phyloP scores from a whole-genome alignment of 768 basidiomycete species.

The Tylopilus sp. region DNA sequence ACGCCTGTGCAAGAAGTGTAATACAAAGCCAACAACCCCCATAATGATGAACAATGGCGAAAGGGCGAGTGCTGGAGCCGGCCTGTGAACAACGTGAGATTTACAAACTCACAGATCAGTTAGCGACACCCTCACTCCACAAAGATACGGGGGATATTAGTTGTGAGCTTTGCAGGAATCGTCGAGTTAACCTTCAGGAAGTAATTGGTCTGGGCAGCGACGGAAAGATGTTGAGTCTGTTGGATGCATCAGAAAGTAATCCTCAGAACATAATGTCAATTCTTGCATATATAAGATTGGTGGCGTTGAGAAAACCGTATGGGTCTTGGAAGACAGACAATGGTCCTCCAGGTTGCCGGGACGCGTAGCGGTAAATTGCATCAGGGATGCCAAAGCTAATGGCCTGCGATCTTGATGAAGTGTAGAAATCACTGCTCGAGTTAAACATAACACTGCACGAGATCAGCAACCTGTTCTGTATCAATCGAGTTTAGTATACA shows the following conservation, averaged over 20 bases:
- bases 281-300: slow-evolving; percentile 36
- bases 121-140: slow-evolving; percentile 47
- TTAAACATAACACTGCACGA: slow-evolving; percentile 39
- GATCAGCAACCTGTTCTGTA: neutral
- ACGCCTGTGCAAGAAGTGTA: slow-evolving; percentile 47
- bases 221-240: slow-evolving; percentile 57
- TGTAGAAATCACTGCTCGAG: slow-evolving; percentile 40
- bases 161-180: slow-evolving; percentile 38
- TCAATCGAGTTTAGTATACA: neutral
- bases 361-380: slow-evolving; percentile 55
- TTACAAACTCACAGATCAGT: neutral
- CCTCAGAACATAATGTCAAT: too few species aligned
- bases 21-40: slow-evolving; percentile 43
- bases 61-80: slow-evolving; percentile 51
- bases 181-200: slow-evolving; percentile 44
- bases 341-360: slow-evolving; percentile 38
- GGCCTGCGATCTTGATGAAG: slow-evolving; percentile 48
- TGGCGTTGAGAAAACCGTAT: slow-evolving; percentile 53
- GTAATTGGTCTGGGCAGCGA: slow-evolving; percentile 57
- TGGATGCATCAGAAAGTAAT: neutral
- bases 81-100: slow-evolving; percentile 33
- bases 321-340: slow-evolving; percentile 45
- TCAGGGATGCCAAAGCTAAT: slow-evolving; percentile 54
- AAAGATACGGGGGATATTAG: slow-evolving; percentile 46
- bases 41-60: slow-evolving; percentile 45